phyloP scores from a whole-genome alignment of 192 early-diverging fungal genomes.

The Thamnidium elegans region DNA sequence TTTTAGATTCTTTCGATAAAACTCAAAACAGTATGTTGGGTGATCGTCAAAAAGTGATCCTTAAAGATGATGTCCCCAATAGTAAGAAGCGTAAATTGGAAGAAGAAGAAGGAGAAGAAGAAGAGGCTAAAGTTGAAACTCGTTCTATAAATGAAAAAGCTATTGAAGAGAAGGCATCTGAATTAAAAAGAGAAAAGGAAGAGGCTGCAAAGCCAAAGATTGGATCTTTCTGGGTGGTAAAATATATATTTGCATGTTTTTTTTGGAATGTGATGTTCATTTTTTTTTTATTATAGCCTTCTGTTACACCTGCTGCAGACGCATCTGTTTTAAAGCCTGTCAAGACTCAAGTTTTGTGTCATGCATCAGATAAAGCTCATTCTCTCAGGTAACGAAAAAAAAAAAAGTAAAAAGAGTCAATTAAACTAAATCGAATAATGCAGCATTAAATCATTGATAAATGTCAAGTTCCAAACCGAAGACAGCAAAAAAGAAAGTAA shows the following conservation, averaged over 20 bases:
- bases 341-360: conserved; percentile 60
- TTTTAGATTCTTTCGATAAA: conserved; percentile 60
- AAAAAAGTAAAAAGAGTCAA: background rate
- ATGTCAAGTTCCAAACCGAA: conserved; percentile 58
- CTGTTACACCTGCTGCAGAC: conserved; percentile 64
- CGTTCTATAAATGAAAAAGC: conserved; percentile 30
- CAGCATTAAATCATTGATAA: conserved; percentile 66
- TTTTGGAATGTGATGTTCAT: background rate
- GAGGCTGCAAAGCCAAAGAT: conserved; percentile 42
- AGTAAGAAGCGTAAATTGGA: conserved; percentile 40
- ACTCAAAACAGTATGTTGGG: conserved; percentile 58
- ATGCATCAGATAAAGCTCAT: conserved; percentile 60
- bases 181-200: conserved; percentile 35
- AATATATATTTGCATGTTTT: background rate
- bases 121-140: background rate
- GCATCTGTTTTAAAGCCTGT: conserved; percentile 49
- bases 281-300: conserved; percentile 48
- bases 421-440: background rate
- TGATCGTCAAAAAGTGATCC: background rate
- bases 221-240: conserved; percentile 74
- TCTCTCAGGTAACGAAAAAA: conserved; percentile 49
- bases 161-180: conserved; percentile 26
- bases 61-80: background rate
- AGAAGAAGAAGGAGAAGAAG: conserved; percentile 24
- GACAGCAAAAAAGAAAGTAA: conserved; percentile 34